Conservation (phyloP, 768 basidiomycete species). For the Termitomyces heimii region DNA sequence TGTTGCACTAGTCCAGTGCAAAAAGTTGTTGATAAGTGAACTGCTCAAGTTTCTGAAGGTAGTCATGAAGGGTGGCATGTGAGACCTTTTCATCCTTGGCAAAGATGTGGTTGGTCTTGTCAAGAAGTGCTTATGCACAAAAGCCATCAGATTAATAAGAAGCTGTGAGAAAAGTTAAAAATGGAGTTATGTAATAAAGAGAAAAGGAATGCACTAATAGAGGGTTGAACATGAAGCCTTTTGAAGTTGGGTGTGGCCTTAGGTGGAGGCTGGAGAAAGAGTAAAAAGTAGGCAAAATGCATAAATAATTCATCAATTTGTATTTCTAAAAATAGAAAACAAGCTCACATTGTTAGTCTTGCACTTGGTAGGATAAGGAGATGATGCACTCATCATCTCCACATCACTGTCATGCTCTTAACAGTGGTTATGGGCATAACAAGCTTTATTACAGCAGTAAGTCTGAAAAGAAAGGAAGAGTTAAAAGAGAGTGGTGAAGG, state of each 20-base stretch:
- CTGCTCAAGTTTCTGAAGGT: too few species aligned
- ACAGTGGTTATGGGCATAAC: too few species aligned
- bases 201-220: not conserved
- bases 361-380: too few species aligned
- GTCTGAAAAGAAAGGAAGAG: not conserved
- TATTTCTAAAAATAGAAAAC: too few species aligned
- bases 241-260: too few species aligned
- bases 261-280: too few species aligned
- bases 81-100: not conserved
- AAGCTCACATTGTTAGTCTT: too few species aligned
- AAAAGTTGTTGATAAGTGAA: not conserved
- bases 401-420: too few species aligned
- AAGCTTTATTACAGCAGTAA: not conserved
- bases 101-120: not conserved
- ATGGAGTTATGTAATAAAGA: not conserved
- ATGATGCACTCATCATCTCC: too few species aligned
- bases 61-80: not conserved
- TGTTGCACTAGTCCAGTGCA: not conserved
- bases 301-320: not conserved
- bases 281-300: not conserved
- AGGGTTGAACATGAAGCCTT: too few species aligned
- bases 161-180: too few species aligned
- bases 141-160: not conserved
- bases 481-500: not conserved
- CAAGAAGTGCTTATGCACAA: not conserved